phyloP scores from a whole-genome alignment of 2,329 filamentous ascomycete species.

The Pseudodiploospora longispora region DNA sequence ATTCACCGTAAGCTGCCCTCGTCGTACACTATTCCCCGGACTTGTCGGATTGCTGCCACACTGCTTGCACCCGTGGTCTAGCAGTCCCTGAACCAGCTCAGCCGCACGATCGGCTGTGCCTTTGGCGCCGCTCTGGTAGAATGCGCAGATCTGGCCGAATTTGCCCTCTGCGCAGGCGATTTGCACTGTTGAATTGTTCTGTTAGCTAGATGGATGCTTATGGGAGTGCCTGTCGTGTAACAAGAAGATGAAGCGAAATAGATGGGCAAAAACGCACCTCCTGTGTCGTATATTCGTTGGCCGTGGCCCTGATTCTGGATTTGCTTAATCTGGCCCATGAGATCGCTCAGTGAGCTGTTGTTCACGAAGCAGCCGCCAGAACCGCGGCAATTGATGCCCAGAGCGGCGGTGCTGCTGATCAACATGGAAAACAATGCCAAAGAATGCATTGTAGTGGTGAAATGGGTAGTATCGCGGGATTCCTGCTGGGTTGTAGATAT shows the following conservation, averaged over 20 bases:
- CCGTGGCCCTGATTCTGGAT: slow-evolving; percentile 7
- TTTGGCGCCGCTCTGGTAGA: slow-evolving; percentile 12
- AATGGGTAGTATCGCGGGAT: too few species aligned
- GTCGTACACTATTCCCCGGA: slow-evolving; percentile 10
- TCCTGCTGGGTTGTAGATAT: too few species aligned
- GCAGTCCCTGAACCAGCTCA: slow-evolving; percentile 7
- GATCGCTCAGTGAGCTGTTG: slow-evolving; percentile 6
- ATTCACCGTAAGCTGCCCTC: slow-evolving; percentile 12
- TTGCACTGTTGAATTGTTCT: slow-evolving; percentile 5
- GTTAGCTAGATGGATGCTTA: too few species aligned
- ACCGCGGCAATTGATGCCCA: slow-evolving; percentile 12
- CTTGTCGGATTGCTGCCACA: slow-evolving; percentile 12
- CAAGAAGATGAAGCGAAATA: neutral
- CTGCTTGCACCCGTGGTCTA: slow-evolving; percentile 10
- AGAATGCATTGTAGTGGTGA: too few species aligned
- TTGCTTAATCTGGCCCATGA: slow-evolving; percentile 7
- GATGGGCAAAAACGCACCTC: slow-evolving; percentile 1
- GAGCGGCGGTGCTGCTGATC: slow-evolving; percentile 3
- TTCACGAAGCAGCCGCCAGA: slow-evolving; percentile 10
- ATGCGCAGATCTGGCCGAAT: slow-evolving; percentile 10
- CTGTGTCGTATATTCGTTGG: slow-evolving; percentile 6
- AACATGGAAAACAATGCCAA: slow-evolving; percentile 1
- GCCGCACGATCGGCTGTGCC: slow-evolving; percentile 10
- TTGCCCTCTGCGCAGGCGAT: slow-evolving; percentile 11
- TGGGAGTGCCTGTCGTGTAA: neutral